These are phyloP conservation scores for Xylariaceae sp. DNA, from an alignment of 2,329 filamentous ascomycete genomes.

Conservation along the genomic window DNA sequence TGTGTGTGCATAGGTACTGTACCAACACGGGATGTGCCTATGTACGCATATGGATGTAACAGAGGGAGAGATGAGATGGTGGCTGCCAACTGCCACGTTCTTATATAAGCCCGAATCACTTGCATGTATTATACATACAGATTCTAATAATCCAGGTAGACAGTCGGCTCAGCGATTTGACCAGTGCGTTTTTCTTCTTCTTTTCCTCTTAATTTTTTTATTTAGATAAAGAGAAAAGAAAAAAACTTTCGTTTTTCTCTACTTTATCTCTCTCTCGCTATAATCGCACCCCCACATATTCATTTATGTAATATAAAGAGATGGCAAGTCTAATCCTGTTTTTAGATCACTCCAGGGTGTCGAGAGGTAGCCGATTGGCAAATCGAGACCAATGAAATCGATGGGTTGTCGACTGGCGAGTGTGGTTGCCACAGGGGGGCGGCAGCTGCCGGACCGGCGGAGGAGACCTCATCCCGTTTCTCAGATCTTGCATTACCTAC, in stretches of 20 bases:
- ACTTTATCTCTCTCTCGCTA: no score
- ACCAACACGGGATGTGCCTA: no score
- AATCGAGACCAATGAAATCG: not conserved
- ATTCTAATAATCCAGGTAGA: not conserved
- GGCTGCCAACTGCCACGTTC: not conserved
- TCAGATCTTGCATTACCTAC: conserved; percentile 27
- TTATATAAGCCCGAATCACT: not conserved
- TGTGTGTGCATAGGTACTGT: no score
- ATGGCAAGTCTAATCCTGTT: not conserved
- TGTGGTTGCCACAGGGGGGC: conserved; percentile 10
- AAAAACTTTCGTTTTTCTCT: no score
- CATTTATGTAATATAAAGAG: no score
- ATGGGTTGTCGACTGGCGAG: not conserved
- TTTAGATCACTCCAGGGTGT: not conserved
- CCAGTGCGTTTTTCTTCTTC: no score
- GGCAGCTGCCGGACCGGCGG: conserved; percentile 23
- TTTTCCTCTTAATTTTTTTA: no score
- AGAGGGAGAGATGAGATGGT: no score
- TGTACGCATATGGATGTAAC: no score
- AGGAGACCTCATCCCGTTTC: conserved; percentile 18
- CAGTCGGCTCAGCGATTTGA: no score
- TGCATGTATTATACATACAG: not conserved
- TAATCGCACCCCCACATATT: no score
- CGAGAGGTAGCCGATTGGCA: not conserved
- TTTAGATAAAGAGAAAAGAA: no score